Evolutionary conservation across 176 grass and related monocot genomes (phyloP).

Genomic region (Carex myosuroides): DNA sequence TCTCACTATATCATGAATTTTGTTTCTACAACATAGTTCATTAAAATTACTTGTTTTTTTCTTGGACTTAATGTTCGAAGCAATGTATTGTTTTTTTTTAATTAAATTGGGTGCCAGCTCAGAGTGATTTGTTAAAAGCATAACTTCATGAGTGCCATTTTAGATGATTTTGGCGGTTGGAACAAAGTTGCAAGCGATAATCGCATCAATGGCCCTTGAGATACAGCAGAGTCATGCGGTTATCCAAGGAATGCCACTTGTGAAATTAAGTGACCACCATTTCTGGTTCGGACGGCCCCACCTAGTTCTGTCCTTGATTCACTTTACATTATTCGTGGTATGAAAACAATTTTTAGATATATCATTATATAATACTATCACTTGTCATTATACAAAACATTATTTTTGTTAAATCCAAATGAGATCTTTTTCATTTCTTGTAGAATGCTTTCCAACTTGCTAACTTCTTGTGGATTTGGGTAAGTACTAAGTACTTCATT

Average conservation of each 20-base stretch:
- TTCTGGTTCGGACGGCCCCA: slow-evolving; percentile 78
- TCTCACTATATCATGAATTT: not conserved
- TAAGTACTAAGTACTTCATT: slow-evolving; percentile 14
- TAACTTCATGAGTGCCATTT: not conserved
- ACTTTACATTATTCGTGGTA: slow-evolving; percentile 74
- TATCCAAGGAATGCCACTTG: slow-evolving; percentile 63
- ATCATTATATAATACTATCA: not conserved
- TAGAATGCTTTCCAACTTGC: slow-evolving; percentile 94
- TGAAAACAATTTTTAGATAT: not conserved
- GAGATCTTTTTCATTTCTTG: not conserved
- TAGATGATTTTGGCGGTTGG: slow-evolving; percentile 70
- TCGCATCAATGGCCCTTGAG: slow-evolving; percentile 82
- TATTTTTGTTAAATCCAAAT: not conserved
- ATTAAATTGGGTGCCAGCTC: not conserved
- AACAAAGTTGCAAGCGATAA: slow-evolving; percentile 70
- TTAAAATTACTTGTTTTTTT: not conserved
- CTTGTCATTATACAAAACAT: not conserved
- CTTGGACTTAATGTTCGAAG: not conserved
- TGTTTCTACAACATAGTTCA: not conserved
- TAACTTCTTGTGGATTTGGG: slow-evolving; percentile 75
- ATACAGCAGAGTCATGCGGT: slow-evolving; percentile 51
- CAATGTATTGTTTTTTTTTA: not conserved
- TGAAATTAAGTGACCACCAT: slow-evolving; percentile 63
- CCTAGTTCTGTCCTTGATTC: slow-evolving; percentile 82
- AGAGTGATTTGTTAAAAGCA: not conserved